Conservation (phyloP, 2,329 filamentous ascomycete genomes). For the Trichophyton schoenleinii region DNA sequence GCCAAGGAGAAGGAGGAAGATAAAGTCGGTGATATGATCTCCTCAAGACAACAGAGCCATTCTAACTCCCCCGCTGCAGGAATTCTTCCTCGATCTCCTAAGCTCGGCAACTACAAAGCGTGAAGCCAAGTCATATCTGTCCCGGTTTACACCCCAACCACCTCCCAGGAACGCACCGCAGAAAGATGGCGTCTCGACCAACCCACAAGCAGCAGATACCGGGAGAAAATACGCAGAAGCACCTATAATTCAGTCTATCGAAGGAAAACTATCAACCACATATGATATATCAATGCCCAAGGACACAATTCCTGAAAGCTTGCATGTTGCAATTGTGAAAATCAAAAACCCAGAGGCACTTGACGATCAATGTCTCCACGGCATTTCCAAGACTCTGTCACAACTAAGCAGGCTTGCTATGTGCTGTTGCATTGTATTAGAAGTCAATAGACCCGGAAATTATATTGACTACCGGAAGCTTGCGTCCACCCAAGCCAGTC, state of each 20-base stretch:
- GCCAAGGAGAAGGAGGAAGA: constrained; percentile 35
- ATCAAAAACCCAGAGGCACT: constrained; percentile 61
- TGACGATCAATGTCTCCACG: constrained; percentile 54
- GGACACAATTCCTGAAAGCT: constrained; percentile 32
- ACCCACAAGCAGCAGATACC: background rate
- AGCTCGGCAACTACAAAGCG: constrained; percentile 83
- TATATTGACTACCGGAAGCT: constrained; percentile 30
- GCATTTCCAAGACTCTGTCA: constrained; percentile 69
- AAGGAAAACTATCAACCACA: background rate
- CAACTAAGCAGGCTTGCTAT: constrained; percentile 76
- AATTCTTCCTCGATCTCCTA: constrained; percentile 75
- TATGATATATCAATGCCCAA: constrained; percentile 23
- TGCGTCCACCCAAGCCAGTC: constrained; percentile 53
- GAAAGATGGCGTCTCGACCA: constrained; percentile 16
- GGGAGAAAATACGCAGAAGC: background rate
- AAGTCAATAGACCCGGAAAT: constrained; percentile 29
- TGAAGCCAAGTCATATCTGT: constrained; percentile 82
- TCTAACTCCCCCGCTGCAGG: constrained; percentile 38
- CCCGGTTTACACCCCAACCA: constrained; percentile 57
- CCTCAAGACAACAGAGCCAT: constrained; percentile 4
- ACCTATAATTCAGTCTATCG: background rate
- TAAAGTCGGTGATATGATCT: constrained; percentile 19
- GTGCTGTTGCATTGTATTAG: constrained; percentile 68
- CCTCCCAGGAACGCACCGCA: constrained; percentile 22
- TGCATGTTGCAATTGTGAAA: constrained; percentile 78